Evolutionary conservation across 495 filamentous ascomycete genomes (phyloP).

Genomic region (Neurospora sp.): DNA sequence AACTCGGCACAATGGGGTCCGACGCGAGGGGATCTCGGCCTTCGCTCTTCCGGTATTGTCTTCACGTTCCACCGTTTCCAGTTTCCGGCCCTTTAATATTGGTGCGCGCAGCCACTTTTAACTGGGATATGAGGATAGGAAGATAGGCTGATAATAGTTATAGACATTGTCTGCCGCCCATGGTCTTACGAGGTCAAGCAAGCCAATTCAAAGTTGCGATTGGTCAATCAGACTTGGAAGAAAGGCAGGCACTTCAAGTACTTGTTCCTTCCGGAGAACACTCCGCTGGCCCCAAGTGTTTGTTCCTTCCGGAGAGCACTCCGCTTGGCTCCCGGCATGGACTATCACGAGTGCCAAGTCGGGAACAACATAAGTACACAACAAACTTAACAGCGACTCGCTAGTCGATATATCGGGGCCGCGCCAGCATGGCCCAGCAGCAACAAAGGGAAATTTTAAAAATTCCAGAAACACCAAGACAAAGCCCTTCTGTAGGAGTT

Average conservation of each 20-base stretch:
- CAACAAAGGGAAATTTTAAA: background rate
- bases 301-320: background rate
- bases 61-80: background rate
- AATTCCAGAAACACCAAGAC: background rate
- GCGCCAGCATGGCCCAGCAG: background rate
- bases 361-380: background rate
- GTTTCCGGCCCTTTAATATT: background rate
- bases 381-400: background rate
- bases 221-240: background rate
- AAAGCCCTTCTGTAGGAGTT: background rate
- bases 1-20: background rate
- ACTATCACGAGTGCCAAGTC: background rate
- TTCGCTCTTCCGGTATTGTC: background rate
- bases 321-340: background rate
- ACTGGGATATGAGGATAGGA: background rate
- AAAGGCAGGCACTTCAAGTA: background rate
- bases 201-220: background rate
- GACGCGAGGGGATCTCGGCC: background rate
- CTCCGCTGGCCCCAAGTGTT: background rate
- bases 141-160: background rate
- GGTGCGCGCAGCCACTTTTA: background rate
- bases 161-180: background rate
- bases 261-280: background rate
- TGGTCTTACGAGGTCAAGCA: background rate
- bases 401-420: background rate